These are phyloP conservation scores for Dryas octopetala DNA, from an alignment of 306 rosid genomes.

Conservation along the genomic window DNA sequence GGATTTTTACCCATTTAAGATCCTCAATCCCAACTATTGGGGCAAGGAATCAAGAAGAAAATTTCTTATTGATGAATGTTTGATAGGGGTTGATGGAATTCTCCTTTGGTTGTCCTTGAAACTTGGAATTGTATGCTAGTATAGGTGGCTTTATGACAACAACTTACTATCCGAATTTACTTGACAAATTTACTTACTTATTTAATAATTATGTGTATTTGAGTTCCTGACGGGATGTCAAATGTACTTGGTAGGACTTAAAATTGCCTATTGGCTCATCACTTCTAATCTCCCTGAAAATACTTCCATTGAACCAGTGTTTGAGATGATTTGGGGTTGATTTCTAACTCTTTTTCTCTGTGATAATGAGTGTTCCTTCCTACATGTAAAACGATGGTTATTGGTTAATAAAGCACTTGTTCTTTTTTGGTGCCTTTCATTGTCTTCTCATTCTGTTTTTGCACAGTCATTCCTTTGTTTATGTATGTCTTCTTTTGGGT, in stretches of 20 bases:
- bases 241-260: not conserved
- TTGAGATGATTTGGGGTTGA: not conserved
- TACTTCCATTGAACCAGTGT: not conserved
- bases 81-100: not conserved
- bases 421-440: not conserved
- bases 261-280: not conserved
- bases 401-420: not conserved
- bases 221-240: not conserved
- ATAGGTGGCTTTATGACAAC: not conserved
- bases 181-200: too few species aligned
- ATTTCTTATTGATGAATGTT: not conserved
- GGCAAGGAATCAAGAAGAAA: not conserved
- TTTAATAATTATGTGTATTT: not conserved
- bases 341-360: not conserved
- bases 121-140: not conserved
- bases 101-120: not conserved
- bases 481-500: not conserved
- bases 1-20: not conserved
- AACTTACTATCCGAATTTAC: too few species aligned
- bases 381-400: not conserved
- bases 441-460: not conserved
- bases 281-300: not conserved
- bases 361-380: not conserved
- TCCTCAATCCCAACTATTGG: not conserved
- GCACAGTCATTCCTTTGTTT: not conserved